These are phyloP conservation scores for Venturia asperata DNA, from an alignment of 2,329 filamentous ascomycete genomes.

Conservation along the genomic window DNA sequence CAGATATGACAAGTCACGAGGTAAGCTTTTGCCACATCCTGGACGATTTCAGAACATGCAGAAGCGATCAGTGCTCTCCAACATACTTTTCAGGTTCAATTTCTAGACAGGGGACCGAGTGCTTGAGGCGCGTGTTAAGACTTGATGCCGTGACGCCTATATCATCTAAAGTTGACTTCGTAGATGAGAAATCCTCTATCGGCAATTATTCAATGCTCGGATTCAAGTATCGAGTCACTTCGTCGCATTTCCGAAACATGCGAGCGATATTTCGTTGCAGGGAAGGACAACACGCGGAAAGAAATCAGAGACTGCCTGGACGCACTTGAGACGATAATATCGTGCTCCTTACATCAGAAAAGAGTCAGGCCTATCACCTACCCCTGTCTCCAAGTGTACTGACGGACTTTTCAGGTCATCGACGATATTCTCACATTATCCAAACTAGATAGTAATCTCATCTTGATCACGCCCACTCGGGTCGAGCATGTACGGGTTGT, in stretches of 20 bases:
- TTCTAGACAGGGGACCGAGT: no score
- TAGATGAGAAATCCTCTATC: slow-evolving; percentile 23
- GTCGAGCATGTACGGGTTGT: slow-evolving; percentile 8
- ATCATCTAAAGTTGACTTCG: not conserved
- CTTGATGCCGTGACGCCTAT: not conserved
- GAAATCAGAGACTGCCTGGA: slow-evolving; percentile 27
- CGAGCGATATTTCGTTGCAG: slow-evolving; percentile 19
- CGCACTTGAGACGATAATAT: slow-evolving; percentile 33
- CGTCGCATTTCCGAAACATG: not conserved
- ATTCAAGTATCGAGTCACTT: slow-evolving; percentile 17
- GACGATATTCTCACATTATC: slow-evolving; percentile 29
- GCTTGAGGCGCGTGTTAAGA: not conserved
- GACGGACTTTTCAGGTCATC: not conserved
- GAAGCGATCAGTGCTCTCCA: not conserved
- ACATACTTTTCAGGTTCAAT: not conserved
- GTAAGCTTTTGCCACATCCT: not conserved
- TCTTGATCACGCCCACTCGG: slow-evolving; percentile 8
- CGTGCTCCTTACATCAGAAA: slow-evolving; percentile 42
- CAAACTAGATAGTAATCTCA: slow-evolving; percentile 17
- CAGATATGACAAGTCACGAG: slow-evolving; percentile 18
- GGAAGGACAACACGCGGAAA: not conserved
- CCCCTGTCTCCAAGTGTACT: not conserved
- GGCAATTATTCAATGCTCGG: slow-evolving; percentile 19
- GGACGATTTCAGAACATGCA: not conserved
- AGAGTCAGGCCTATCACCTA: slow-evolving; percentile 21